Percentiles rank a stretch among this genome's conserved stretches.
These are phyloP conservation scores for bread wheat (Triticum aestivum) DNA, from an alignment of 176 grass and related monocot genomes.

Conservation along the genomic window DNA sequence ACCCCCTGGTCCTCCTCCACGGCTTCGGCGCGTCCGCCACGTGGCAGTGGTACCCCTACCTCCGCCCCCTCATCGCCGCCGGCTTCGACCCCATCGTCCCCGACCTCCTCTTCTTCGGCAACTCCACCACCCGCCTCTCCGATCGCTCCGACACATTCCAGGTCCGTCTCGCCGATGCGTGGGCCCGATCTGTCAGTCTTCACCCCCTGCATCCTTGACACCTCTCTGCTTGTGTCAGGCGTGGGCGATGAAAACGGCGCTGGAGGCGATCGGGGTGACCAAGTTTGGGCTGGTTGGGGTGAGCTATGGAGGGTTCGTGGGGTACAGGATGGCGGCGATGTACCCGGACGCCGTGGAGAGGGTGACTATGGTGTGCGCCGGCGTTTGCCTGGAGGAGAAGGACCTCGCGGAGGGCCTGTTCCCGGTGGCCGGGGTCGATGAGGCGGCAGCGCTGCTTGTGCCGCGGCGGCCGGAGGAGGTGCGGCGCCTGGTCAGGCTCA, in stretches of 20 bases:
- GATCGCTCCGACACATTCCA: slow-evolving; percentile 81
- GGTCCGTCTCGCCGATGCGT: neutral
- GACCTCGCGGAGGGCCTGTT: slow-evolving; percentile 74
- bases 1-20: slow-evolving; percentile 75
- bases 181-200: neutral
- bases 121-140: slow-evolving; percentile 46
- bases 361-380: slow-evolving; percentile 58
- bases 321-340: slow-evolving; percentile 63
- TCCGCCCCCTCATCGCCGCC: slow-evolving; percentile 61
- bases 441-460: slow-evolving; percentile 66
- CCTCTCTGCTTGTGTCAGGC: slow-evolving; percentile 27
- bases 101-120: slow-evolving; percentile 95
- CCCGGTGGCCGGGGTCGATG: slow-evolving; percentile 48
- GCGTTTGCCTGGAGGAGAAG: slow-evolving; percentile 87
- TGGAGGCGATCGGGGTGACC: slow-evolving; percentile 54
- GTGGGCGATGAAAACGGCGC: slow-evolving; percentile 49
- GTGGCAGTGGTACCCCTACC: slow-evolving; percentile 87
- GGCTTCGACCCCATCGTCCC: slow-evolving; percentile 92
- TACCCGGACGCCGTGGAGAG: slow-evolving; percentile 60
- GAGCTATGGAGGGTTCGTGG: slow-evolving; percentile 92
- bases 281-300: slow-evolving; percentile 63
- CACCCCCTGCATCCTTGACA: neutral
- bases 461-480: slow-evolving; percentile 77
- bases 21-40: slow-evolving; percentile 91
- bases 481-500: slow-evolving; percentile 68